Evolutionary conservation across 331 rosid genomes (phyloP).

Genomic region (Stylosanthes scabra): DNA sequence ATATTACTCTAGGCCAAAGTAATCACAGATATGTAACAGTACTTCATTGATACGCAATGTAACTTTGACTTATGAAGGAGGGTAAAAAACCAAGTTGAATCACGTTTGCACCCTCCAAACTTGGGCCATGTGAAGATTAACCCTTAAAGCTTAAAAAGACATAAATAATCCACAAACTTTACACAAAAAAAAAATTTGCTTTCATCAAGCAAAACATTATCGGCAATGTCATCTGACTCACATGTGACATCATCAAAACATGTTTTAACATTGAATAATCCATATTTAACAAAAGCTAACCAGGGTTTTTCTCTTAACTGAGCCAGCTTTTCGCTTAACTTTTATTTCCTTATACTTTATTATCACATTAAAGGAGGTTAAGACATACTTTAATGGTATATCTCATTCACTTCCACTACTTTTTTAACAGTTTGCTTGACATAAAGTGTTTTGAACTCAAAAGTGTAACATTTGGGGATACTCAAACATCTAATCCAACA

Average conservation of each 20-base stretch:
- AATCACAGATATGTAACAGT: neutral
- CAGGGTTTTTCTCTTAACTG: conserved; percentile 20
- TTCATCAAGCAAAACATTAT: conserved; percentile 21
- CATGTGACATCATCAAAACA: conserved; percentile 19
- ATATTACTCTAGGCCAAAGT: conserved; percentile 2
- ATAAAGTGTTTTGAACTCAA: neutral
- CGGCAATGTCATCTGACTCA: neutral
- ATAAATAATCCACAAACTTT: conserved; percentile 1
- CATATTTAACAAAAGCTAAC: conserved; percentile 17
- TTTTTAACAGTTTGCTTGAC: neutral
- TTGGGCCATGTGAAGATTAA: neutral
- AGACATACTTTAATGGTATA: conserved; percentile 17
- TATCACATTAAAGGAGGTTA: conserved; percentile 10
- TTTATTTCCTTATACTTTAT: conserved; percentile 1
- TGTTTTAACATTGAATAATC: conserved; percentile 28
- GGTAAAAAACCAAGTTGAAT: conserved; percentile 4
- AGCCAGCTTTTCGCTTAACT: neutral
- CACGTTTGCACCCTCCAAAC: conserved; percentile 21
- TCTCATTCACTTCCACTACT: conserved; percentile 21
- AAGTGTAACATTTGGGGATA: conserved; percentile 25
- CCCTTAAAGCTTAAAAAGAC: conserved; percentile 1
- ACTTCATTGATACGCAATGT: neutral
- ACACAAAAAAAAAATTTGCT: conserved; percentile 18
- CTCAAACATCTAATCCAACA: conserved; percentile 15
- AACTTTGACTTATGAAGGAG: conserved; percentile 9